phyloP scores from a whole-genome alignment of 129 eudicot species.

The Scalesia atractyloides region DNA sequence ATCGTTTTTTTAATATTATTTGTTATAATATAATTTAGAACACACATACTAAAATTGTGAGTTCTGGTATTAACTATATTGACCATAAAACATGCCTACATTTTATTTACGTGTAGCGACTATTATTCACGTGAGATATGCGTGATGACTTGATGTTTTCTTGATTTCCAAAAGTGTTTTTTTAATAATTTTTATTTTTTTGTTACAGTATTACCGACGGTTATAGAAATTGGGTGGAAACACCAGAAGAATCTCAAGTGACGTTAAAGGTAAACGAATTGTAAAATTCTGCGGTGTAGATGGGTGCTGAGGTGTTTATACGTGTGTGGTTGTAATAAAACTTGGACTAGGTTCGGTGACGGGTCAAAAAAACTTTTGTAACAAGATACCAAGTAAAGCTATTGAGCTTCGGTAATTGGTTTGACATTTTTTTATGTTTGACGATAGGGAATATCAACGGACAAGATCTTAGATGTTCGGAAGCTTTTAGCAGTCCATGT shows the following conservation, averaged over 20 bases:
- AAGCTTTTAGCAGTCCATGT: constrained; percentile 80
- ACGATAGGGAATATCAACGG: constrained; percentile 89
- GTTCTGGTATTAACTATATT: constrained; percentile 9
- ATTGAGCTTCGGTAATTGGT: not conserved
- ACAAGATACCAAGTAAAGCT: not conserved
- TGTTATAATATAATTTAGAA: not conserved
- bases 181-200: not conserved
- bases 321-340: not conserved
- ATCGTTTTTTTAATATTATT: not conserved
- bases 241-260: constrained; percentile 65
- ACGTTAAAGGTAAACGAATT: constrained; percentile 63
- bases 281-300: not conserved
- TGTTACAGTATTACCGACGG: constrained; percentile 66
- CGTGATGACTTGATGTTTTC: constrained; percentile 19
- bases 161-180: not conserved
- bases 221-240: constrained; percentile 70
- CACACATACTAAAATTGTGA: constrained; percentile 19
- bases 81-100: constrained; percentile 31
- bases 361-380: not conserved
- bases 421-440: not conserved
- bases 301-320: not conserved
- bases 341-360: not conserved
- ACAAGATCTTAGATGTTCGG: constrained; percentile 81
- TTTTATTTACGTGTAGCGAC: constrained; percentile 31
- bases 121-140: constrained; percentile 24